Evolutionary conservation across 306 rosid species (phyloP).

Genomic region (Crotalaria pallida): DNA sequence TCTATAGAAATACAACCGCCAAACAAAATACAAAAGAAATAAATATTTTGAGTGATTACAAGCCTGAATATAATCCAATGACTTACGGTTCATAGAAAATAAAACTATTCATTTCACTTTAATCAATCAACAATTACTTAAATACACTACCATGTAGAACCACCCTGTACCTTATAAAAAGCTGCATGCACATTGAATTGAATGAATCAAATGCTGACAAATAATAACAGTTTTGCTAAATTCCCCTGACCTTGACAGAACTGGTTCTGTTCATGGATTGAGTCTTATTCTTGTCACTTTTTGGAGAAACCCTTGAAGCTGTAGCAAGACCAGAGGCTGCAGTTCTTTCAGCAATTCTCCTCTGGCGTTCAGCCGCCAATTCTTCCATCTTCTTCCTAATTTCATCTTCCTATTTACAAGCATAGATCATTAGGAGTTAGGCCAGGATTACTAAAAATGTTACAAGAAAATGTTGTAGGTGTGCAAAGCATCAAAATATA

Average conservation of each 20-base stretch:
- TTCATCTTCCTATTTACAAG: conserved; percentile 56
- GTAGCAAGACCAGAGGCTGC: conserved; percentile 38
- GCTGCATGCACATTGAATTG: conserved; percentile 17
- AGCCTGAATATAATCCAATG: conserved; percentile 9
- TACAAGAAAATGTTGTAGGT: background rate
- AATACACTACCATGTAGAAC: conserved; percentile 15
- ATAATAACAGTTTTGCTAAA: conserved; percentile 18
- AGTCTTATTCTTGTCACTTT: conserved; percentile 35
- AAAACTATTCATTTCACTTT: conserved; percentile 15
- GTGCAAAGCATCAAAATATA: conserved; percentile 1
- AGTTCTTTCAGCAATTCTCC: conserved; percentile 64
- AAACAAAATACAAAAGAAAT: conserved; percentile 23
- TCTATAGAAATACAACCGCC: conserved; percentile 7
- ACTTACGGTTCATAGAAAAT: conserved; percentile 4
- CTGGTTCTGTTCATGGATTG: conserved; percentile 33
- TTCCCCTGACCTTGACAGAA: conserved; percentile 38
- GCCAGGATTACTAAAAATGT: background rate
- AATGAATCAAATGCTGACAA: background rate
- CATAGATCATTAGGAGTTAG: conserved; percentile 16
- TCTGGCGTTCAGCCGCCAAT: conserved; percentile 41
- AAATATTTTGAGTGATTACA: background rate
- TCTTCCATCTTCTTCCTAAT: conserved; percentile 55
- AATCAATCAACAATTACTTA: conserved; percentile 12
- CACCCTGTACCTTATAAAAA: background rate
- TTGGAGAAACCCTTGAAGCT: conserved; percentile 28